A percentile compares a stretch with the other conserved stretches of the same genome.
These are phyloP conservation scores for Epichloe sylvatica DNA, from an alignment of 2,329 filamentous ascomycete genomes.

Conservation along the genomic window DNA sequence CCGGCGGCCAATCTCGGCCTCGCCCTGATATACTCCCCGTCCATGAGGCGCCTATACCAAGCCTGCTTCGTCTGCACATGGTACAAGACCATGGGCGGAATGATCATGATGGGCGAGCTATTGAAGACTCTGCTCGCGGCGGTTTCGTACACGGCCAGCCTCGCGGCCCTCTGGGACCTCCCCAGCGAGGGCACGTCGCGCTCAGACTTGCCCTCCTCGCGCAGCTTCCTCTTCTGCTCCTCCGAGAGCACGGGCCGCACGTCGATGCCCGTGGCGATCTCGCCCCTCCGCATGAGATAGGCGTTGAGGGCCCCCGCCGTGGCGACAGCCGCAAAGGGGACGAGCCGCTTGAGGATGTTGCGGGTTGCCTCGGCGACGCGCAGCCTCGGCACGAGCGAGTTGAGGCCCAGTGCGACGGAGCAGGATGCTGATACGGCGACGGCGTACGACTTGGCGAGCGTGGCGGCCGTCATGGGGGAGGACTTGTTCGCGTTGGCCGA, in stretches of 20 bases:
- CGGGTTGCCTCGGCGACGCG: constrained; percentile 65
- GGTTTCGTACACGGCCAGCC: constrained; percentile 82
- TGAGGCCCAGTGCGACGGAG: constrained; percentile 83
- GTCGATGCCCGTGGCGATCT: constrained; percentile 86
- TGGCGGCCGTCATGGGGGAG: constrained; percentile 65
- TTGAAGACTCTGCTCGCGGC: constrained; percentile 85
- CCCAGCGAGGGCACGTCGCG: constrained; percentile 59
- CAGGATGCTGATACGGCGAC: constrained; percentile 88
- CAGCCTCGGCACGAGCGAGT: constrained; percentile 74
- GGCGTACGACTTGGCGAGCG: constrained; percentile 79
- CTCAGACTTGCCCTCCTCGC: constrained; percentile 45
- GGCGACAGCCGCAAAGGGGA: constrained; percentile 91
- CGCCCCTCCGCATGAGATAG: constrained; percentile 92
- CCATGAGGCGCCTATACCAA: constrained; percentile 27
- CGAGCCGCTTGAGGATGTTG: constrained; percentile 67
- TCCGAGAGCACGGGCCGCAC: constrained; percentile 71
- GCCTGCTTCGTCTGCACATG: constrained; percentile 49
- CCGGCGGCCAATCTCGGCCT: constrained; percentile 49
- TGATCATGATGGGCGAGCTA: constrained; percentile 90
- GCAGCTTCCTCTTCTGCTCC: constrained; percentile 46
- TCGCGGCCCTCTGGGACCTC: constrained; percentile 77
- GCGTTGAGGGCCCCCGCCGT: constrained; percentile 86
- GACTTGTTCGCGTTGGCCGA: constrained; percentile 97
- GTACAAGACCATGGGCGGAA: constrained; percentile 78
- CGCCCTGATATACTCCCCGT: constrained; percentile 64